Base-by-base conservation (phyloP, 2,329 filamentous ascomycete species). In the Stagonosporopsis cucurbitacearum region DNA sequence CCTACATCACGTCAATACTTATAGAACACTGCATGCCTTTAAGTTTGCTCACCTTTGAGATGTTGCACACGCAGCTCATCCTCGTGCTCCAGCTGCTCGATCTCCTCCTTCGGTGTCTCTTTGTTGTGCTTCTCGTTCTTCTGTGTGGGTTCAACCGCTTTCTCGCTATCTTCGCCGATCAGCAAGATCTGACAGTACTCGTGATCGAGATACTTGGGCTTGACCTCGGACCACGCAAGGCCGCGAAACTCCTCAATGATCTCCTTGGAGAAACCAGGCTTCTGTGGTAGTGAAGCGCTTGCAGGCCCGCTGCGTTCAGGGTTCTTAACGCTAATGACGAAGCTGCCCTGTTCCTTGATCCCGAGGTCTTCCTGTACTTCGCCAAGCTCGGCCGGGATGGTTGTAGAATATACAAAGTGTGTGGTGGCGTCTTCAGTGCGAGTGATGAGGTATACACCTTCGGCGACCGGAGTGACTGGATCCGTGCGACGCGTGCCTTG, bases 381-480 rank as follows among this genome's bases (percentile, higher is more conserved):
- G 1, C 87, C 88, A 1, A 90, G 71, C 55, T 89, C 78, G 3
- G 83, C 78, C 0, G 92, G 91, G 25, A 94, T 82, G 0, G 91
- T 96, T 43, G 92, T 78, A 55, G 92, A 84, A 68, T 96, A 96
- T 0, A 84, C 89, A 8, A 97, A 80, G 65, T 96, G 92, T 2
- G 87, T 90, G 43, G 89, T 85, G 0, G 87, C 80, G 1, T 86
- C 86, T 26, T 74, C 69, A 0, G 88, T 91, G 2, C 84, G 86
- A 0, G 88, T 91, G 48, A 96, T 87, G 0, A 88, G 89, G 66
- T 96, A 96, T 0, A 96, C 86, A 0, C 92, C 93, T 72, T 96
- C 92, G 0, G 87, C 92, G n/a, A 92, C 81, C 0, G 90, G 90
- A 0, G 84, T 88, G 1, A 90, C 88, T 1, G 89, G 85, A 0